Conservation (phyloP, 2,329 filamentous ascomycete genomes). For the Ophiostoma populinum region DNA sequence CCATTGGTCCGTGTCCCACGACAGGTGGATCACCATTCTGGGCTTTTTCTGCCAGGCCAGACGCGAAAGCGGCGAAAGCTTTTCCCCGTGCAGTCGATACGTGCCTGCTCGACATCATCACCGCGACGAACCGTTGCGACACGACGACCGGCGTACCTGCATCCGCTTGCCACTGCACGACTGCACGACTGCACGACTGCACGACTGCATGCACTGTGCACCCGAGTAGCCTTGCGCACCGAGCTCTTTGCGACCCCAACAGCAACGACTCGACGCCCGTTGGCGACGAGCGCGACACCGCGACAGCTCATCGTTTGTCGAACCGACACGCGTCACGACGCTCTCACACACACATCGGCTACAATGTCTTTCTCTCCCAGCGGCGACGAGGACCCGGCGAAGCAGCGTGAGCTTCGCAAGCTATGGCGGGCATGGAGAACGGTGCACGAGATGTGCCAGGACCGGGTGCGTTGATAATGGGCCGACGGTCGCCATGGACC, state of each 20-base stretch:
- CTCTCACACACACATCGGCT: neutral
- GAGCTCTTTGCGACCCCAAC: neutral
- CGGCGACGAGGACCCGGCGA: conserved; percentile 18
- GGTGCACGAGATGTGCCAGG: conserved; percentile 83
- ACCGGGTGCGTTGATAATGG: conserved; percentile 67
- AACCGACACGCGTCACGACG: neutral
- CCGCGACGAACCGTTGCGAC: no score
- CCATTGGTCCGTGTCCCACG: no score
- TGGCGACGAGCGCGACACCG: neutral
- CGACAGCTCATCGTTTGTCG: neutral
- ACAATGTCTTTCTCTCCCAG: conserved; percentile 7
- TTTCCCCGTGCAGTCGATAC: no score
- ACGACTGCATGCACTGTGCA: neutral
- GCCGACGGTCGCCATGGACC: no score
- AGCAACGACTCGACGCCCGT: neutral
- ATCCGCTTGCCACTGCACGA: neutral
- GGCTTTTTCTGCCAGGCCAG: conserved; percentile 1
- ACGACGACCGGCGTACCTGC: neutral
- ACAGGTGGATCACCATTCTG: no score
- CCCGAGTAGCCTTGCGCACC: neutral
- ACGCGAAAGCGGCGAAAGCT: conserved; percentile 4
- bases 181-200: neutral
- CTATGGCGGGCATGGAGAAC: conserved; percentile 93
- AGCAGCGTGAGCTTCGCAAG: conserved; percentile 39
- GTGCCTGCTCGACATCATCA: no score